phyloP scores from a whole-genome alignment of 169 alveolate species.

The Plasmodium gonderi region DNA sequence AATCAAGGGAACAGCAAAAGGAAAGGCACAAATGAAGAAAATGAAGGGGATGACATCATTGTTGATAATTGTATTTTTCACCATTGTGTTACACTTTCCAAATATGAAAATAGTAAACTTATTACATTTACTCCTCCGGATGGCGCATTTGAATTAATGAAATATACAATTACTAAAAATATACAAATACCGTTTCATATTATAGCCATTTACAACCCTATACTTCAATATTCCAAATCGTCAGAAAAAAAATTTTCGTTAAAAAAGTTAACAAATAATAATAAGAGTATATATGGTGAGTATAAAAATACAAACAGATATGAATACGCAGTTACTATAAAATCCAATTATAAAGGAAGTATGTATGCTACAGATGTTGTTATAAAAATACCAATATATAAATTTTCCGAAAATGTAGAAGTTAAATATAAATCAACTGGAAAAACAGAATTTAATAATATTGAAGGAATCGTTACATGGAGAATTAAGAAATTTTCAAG shows the following conservation, averaged over 20 bases:
- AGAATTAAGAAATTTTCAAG: constrained; percentile 45
- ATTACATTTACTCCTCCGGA: constrained; percentile 71
- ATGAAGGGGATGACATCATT: constrained; percentile 17
- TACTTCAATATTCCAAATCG: constrained; percentile 33
- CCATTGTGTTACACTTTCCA: constrained; percentile 60
- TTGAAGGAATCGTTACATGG: constrained; percentile 57
- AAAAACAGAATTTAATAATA: constrained; percentile 54
- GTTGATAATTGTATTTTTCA: constrained; percentile 63
- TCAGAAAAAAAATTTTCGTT: constrained; percentile 38
- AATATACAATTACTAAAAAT: constrained; percentile 57
- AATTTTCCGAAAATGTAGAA: constrained; percentile 61
- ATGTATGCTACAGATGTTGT: constrained; percentile 54
- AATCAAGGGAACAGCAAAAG: background rate
- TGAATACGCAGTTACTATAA: constrained; percentile 60
- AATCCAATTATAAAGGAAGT: constrained; percentile 35
- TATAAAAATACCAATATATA: constrained; percentile 57
- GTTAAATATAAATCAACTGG: constrained; percentile 50
- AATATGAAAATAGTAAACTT: constrained; percentile 50
- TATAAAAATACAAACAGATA: constrained; percentile 57
- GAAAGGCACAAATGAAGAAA: constrained; percentile 22
- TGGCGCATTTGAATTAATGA: constrained; percentile 61
- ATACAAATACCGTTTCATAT: constrained; percentile 70
- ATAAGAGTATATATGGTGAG: constrained; percentile 19
- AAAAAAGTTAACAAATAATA: constrained; percentile 28
- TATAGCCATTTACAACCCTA: constrained; percentile 58